These are phyloP conservation scores for Microcyclosporella mali DNA, from an alignment of 2,329 filamentous ascomycete genomes.

Conservation along the genomic window DNA sequence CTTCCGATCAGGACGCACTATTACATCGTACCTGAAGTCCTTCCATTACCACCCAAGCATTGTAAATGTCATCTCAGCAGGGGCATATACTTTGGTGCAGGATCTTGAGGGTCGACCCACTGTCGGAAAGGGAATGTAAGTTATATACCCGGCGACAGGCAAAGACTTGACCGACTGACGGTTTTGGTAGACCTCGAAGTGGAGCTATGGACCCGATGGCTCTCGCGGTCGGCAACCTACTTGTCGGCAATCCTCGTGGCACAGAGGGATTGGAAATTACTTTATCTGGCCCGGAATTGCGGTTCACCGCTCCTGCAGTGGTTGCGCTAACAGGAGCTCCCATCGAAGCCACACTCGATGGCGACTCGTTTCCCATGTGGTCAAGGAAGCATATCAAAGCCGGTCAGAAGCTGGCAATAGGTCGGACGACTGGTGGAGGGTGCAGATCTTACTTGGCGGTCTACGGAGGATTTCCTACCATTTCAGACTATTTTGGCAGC, in stretches of 20 bases:
- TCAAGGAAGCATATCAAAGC: constrained; percentile 45
- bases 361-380: constrained; percentile 49
- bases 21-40: constrained; percentile 51
- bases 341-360: constrained; percentile 49
- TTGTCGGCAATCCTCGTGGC: constrained; percentile 51
- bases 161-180: neutral
- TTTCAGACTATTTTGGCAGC: constrained; percentile 53
- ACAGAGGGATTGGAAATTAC: constrained; percentile 56
- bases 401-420: constrained; percentile 51
- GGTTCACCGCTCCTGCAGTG: constrained; percentile 49
- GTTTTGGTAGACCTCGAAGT: constrained; percentile 38
- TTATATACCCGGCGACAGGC: neutral
- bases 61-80: constrained; percentile 52
- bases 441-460: constrained; percentile 56
- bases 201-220: constrained; percentile 59
- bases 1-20: constrained; percentile 47
- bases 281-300: constrained; percentile 52
- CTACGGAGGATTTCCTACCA: constrained; percentile 47
- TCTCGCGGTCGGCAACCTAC: constrained; percentile 52
- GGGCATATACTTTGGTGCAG: constrained; percentile 54
- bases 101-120: constrained; percentile 53
- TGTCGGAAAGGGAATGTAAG: constrained; percentile 50
- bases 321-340: constrained; percentile 53
- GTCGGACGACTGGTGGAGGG: constrained; percentile 47
- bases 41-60: constrained; percentile 48